Evolutionary conservation across 768 basidiomycete species (phyloP).

Genomic region (Calocybe gangraenosa): DNA sequence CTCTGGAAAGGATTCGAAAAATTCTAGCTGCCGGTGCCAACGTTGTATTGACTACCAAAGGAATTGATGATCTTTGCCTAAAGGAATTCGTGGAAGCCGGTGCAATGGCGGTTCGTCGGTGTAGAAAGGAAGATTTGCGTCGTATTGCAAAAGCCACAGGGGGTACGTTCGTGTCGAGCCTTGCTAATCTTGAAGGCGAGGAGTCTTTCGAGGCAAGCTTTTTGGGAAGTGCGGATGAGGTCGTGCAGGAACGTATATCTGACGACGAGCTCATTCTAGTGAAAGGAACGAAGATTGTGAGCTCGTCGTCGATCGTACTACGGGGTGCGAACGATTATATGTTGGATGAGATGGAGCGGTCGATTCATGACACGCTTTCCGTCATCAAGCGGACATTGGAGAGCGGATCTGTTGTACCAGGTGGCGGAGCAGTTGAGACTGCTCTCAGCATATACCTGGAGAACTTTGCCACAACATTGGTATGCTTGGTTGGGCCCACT

Average conservation of each 20-base stretch:
- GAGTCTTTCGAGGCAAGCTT: conserved; percentile 93
- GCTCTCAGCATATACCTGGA: conserved; percentile 96
- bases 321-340: conserved; percentile 99
- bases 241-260: conserved; percentile 94
- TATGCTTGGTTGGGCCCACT: conserved; percentile 35
- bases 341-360: conserved; percentile 99
- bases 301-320: conserved; percentile 86
- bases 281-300: conserved; percentile 97
- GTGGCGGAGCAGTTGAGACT: conserved; percentile 96
- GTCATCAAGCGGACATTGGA: conserved; percentile 97
- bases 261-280: conserved; percentile 97
- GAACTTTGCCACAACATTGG: conserved; percentile 97
- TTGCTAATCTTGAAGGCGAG: conserved; percentile 96
- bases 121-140: conserved; percentile 95
- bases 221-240: conserved; percentile 93
- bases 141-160: conserved; percentile 97
- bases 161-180: conserved; percentile 85
- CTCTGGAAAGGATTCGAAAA: conserved; percentile 91
- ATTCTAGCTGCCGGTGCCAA: conserved; percentile 95
- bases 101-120: conserved; percentile 96
- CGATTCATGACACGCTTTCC: conserved; percentile 90
- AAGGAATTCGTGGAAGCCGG: conserved; percentile 99
- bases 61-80: conserved; percentile 95
- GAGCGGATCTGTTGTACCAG: conserved; percentile 93
- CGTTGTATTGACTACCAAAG: conserved; percentile 95